Percentiles rank a stretch among this genome's conserved stretches.
phyloP scores from a whole-genome alignment of 495 filamentous ascomycete genomes.

The Articulospora tetracladia region DNA sequence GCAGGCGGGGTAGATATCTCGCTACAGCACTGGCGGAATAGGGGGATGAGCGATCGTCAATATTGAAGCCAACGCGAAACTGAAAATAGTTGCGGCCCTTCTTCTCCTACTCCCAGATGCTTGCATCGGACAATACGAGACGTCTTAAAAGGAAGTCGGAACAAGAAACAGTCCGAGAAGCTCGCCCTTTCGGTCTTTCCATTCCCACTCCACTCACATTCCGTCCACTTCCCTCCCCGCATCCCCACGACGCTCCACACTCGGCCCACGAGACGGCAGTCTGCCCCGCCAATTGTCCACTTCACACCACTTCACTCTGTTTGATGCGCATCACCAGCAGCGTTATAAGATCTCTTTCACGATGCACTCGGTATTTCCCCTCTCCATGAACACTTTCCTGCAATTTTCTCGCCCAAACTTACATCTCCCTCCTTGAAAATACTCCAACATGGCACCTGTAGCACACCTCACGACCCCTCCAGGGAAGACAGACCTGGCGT shows the following conservation, averaged over 20 bases:
- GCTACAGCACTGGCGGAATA: too few relatives aligned
- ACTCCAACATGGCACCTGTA: constrained; percentile 3
- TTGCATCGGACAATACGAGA: background rate
- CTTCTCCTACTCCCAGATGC: too few relatives aligned
- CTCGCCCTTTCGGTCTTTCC: constrained; percentile 4
- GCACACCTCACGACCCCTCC: constrained; percentile 13
- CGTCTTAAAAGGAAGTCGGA: background rate
- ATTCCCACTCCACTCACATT: background rate
- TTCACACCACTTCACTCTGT: background rate
- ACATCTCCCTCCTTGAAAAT: background rate
- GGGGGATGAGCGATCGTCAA: too few relatives aligned
- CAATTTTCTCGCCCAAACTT: background rate
- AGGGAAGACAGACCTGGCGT: constrained; percentile 23
- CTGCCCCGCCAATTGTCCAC: constrained; percentile 2
- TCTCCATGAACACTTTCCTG: too few relatives aligned
- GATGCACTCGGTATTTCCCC: too few relatives aligned
- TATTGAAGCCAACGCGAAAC: too few relatives aligned
- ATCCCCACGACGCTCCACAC: background rate
- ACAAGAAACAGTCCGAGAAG: background rate
- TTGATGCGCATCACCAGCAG: background rate
- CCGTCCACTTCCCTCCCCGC: constrained; percentile 9
- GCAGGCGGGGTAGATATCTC: too few relatives aligned
- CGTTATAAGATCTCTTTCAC: too few relatives aligned
- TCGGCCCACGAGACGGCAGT: constrained; percentile 8
- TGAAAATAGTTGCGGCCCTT: too few relatives aligned